These are phyloP conservation scores for Haplosporangium gracile DNA, from an alignment of 192 early-diverging fungal genomes.

Conservation along the genomic window DNA sequence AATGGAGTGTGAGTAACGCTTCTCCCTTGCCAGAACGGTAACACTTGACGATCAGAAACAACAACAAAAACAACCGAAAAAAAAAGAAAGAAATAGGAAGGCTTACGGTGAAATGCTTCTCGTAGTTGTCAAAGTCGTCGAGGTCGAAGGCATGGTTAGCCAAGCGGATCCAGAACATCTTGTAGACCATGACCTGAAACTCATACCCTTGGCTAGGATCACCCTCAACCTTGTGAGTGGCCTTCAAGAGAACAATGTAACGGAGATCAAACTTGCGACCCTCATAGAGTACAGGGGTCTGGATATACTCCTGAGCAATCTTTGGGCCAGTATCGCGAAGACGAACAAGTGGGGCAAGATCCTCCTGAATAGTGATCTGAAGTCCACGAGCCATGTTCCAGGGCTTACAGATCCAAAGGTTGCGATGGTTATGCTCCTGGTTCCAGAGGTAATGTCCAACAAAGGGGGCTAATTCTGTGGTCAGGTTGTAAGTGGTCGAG, in stretches of 20 bases:
- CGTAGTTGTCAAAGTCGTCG: constrained; percentile 60
- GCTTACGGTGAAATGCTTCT: constrained; percentile 61
- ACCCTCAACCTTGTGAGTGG: constrained; percentile 39
- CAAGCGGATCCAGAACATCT: constrained; percentile 66
- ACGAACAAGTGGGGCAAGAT: constrained; percentile 58
- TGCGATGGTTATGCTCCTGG: constrained; percentile 46
- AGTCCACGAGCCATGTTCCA: constrained; percentile 62
- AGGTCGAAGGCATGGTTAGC: constrained; percentile 57
- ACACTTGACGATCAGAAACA: not conserved
- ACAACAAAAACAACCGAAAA: not conserved
- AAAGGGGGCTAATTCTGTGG: constrained; percentile 52
- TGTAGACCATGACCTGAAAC: constrained; percentile 59
- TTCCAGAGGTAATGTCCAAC: constrained; percentile 62
- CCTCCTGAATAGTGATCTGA: constrained; percentile 52
- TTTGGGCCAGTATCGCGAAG: constrained; percentile 59
- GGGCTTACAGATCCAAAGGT: constrained; percentile 64
- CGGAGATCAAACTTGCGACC: constrained; percentile 65
- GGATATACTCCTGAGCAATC: constrained; percentile 61
- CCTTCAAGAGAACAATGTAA: constrained; percentile 61
- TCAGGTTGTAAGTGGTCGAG: constrained; percentile 59
- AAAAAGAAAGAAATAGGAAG: not conserved
- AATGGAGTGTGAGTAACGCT: not conserved
- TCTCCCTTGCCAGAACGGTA: not conserved
- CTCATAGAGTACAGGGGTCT: constrained; percentile 61
- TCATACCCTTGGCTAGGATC: constrained; percentile 52